Base-by-base conservation (phyloP, 441 rosid genomes). In the Viola pubescens region DNA sequence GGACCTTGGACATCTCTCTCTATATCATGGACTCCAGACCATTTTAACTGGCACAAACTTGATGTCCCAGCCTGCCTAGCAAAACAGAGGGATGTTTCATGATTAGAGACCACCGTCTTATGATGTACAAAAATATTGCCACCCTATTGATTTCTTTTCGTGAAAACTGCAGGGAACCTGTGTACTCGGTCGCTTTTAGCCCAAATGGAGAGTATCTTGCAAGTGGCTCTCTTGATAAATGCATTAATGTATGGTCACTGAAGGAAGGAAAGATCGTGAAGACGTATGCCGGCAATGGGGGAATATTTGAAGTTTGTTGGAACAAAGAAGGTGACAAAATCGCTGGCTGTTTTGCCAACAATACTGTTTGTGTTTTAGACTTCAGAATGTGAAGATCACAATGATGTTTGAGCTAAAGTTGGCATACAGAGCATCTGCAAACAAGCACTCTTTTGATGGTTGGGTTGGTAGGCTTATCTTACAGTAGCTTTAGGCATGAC, bases 241-340 rank as follows among this genome's bases (percentile, higher is more conserved):
- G 95, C 51, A 84, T 94, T 54, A 95, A 85, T 69, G 73, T 94
- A 47, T 94, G 99, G 99, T 94, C 99, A 7, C 61, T 91, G 59
- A 94, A 88, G 75, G 97, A 94, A 63, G 85, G 81, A 19, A 94
- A 84, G 79, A 81, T 94, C 5, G 88, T 86, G 51, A 91, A 85
- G 74, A 88, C 97, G 10, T 90, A 85, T 67, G 72, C 87, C 0
- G 99, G 99, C 58, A 80, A 77, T 8, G 99, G 99, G n/a, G 95
- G 97, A 6, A 88, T 94, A 39, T 94, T 86, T 58, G 97, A 94
- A 74, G 99, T 90, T 64, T 88, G 97, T 72, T 90, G 99, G 97
- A 94, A 86, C 43, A 94, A 85, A 74, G 97, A 94, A 75, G 97
- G 99, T 48, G 87, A 82, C 77, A 90, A 82, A 76, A 87, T 94